These are phyloP conservation scores for Epichloe typhina DNA, from an alignment of 2,329 filamentous ascomycete species.

Conservation along the genomic window DNA sequence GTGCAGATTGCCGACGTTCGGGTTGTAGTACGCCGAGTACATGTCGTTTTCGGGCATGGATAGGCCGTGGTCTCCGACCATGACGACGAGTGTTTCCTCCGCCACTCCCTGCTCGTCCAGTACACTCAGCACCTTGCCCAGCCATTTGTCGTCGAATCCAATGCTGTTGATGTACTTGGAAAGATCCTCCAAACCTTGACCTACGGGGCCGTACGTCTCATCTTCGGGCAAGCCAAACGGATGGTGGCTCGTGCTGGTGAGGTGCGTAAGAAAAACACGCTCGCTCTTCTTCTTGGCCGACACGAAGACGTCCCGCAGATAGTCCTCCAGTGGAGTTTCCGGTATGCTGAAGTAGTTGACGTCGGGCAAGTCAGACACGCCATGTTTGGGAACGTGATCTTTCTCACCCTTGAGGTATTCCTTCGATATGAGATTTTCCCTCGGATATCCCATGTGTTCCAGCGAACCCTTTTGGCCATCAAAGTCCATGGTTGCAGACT, in stretches of 20 bases:
- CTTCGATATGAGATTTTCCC: constrained; percentile 12
- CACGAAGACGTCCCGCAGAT: constrained; percentile 19
- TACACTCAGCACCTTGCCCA: constrained; percentile 17
- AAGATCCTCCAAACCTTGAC: constrained; percentile 16
- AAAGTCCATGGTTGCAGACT: constrained; percentile 19
- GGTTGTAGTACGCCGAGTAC: constrained; percentile 20
- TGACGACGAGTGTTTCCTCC: constrained; percentile 19
- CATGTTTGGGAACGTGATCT: constrained; percentile 14
- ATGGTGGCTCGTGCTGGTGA: constrained; percentile 23
- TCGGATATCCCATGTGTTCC: constrained; percentile 16
- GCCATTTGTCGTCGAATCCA: constrained; percentile 20
- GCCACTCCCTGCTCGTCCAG: constrained; percentile 19
- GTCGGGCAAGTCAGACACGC: constrained; percentile 15
- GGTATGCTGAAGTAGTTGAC: constrained; percentile 23
- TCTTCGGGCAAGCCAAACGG: constrained; percentile 17
- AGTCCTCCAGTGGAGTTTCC: constrained; percentile 18
- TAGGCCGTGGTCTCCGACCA: constrained; percentile 21
- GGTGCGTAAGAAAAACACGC: constrained; percentile 20
- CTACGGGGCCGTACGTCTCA: constrained; percentile 15
- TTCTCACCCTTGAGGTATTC: constrained; percentile 18
- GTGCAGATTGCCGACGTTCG: constrained; percentile 19
- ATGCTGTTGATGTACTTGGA: constrained; percentile 21
- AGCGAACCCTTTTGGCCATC: constrained; percentile 18
- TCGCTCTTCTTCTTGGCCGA: constrained; percentile 17
- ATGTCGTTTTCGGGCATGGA: constrained; percentile 19